Evolutionary conservation across 176 grass and related monocot species (phyloP).

Genomic region (Poa pratensis): DNA sequence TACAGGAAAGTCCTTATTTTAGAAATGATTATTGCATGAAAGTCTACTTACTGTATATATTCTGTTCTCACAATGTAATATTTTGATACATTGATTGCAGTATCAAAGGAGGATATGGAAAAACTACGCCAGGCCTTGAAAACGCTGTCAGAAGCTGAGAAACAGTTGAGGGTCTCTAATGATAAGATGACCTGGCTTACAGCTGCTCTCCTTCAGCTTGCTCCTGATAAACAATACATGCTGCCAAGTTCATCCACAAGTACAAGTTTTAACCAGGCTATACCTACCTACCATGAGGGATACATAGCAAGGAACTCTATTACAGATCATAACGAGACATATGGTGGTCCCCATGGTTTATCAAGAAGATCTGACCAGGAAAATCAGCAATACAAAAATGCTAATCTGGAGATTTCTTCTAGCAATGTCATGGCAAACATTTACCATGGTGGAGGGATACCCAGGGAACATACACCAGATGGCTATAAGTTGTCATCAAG

Average conservation of each 20-base stretch:
- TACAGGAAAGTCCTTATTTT: not conserved
- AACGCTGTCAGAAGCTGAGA: slow-evolving; percentile 90
- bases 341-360: slow-evolving; percentile 35
- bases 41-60: slow-evolving; percentile 30
- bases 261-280: slow-evolving; percentile 51
- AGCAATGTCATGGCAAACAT: slow-evolving; percentile 24
- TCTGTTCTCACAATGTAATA: slow-evolving; percentile 28
- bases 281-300: slow-evolving; percentile 31
- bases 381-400: slow-evolving; percentile 35
- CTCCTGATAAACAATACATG: slow-evolving; percentile 83
- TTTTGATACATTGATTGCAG: slow-evolving; percentile 58
- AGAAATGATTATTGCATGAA: not conserved
- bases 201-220: slow-evolving; percentile 96
- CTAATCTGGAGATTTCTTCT: slow-evolving; percentile 31
- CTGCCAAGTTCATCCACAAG: slow-evolving; percentile 74
- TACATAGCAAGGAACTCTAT: slow-evolving; percentile 38
- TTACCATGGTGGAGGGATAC: slow-evolving; percentile 41
- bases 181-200: slow-evolving; percentile 98
- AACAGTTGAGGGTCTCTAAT: slow-evolving; percentile 93
- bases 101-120: slow-evolving; percentile 92
- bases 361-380: slow-evolving; percentile 31
- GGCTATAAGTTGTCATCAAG: slow-evolving; percentile 36
- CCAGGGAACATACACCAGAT: slow-evolving; percentile 44
- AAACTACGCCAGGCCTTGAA: slow-evolving; percentile 85
- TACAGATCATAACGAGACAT: slow-evolving; percentile 38